phyloP scores from a whole-genome alignment of 306 rosid species.

The Acacia acuminata region DNA sequence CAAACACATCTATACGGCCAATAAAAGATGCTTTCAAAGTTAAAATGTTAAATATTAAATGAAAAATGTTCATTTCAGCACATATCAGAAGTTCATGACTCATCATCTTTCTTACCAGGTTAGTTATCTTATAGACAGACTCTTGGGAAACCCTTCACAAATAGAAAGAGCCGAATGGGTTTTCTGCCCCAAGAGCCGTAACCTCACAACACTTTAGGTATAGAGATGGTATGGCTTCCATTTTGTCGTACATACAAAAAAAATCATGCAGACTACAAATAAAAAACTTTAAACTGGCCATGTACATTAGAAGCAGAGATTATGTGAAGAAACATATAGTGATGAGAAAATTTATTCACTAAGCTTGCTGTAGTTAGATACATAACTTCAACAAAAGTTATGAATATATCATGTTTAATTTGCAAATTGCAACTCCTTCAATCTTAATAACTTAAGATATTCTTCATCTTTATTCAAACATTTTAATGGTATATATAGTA shows the following conservation, averaged over 20 bases:
- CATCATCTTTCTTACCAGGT: constrained; percentile 1
- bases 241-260: constrained; percentile 11
- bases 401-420: not conserved
- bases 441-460: not conserved
- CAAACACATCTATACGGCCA: constrained; percentile 12
- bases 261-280: constrained; percentile 19
- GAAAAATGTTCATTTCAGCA: constrained; percentile 12
- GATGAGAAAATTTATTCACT: constrained; percentile 1
- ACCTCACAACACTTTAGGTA: not conserved
- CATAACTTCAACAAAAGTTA: not conserved
- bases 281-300: constrained; percentile 2
- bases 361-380: constrained; percentile 13
- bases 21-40: constrained; percentile 11
- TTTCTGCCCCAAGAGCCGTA: not conserved
- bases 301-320: constrained; percentile 5
- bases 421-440: not conserved
- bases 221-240: not conserved
- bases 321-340: not conserved
- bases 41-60: not conserved
- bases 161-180: not conserved
- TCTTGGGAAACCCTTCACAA: constrained; percentile 17
- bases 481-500: constrained; percentile 7
- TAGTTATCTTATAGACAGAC: constrained; percentile 2
- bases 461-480: constrained; percentile 6
- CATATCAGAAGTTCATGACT: constrained; percentile 1